Evolutionary conservation across 768 basidiomycete genomes (phyloP), one percentile per base, ranked within the genome.

Genomic region (Flagelloscypha sp.): DNA sequence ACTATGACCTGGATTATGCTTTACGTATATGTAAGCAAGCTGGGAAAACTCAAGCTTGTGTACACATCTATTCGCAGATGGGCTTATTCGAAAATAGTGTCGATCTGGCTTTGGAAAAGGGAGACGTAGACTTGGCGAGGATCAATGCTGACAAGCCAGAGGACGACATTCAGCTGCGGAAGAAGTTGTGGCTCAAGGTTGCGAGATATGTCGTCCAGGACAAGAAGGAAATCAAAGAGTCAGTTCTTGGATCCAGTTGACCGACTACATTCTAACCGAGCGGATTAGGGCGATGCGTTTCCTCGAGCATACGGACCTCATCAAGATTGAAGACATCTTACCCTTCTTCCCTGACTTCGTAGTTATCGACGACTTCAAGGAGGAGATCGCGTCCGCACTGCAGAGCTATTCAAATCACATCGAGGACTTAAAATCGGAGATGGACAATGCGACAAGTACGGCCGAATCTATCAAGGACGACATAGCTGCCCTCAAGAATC

Each of bases 281-380:
- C 9, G 27, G 25, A 37, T 35, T 54, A 99, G 94, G 35, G 95
- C 95, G 13, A 98, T 98, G 89, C 77, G 75, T 15, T 97, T 99
- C 66, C 67, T 98, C 48, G 92, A 98, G 54, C 82, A 88, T 44
- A 94, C 95, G 0, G 81, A 88, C 47, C 62, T 98, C 23, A 75
- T 99, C 53, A 97, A 97, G 61, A 94, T 99, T 45, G 95, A 99
- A 54, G 95, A 99, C 52, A 95, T 99, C 42, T 64, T 99, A 12
- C 95, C 95, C 5, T 99, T 98, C 79, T 98, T 99, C 78, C 94
- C 95, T 2, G 94, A 98, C 61, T 99, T 99, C 53, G 90, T 94
- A 9, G 87, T 97, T 40, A 97, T 99, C 46, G 95, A 98, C 54
- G 95, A 98, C 54, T 98, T 99, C 73, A 99, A 99, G 57, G 87